Evolutionary conservation across 345 rosid species (phyloP), one percentile per base, ranked within the genome.

Genomic region (Carallia brachiata): DNA sequence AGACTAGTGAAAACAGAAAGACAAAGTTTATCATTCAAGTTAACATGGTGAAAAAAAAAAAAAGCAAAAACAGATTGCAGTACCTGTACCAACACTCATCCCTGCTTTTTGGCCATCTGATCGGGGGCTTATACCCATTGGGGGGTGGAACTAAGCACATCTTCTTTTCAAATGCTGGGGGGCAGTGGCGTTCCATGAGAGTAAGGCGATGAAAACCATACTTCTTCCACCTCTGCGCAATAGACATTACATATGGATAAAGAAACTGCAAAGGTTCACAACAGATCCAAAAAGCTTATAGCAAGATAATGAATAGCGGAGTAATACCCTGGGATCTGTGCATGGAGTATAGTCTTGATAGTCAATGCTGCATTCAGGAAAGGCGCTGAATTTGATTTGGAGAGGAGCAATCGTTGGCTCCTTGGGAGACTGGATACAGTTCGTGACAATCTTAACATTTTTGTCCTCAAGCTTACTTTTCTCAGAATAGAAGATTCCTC

Each of bases 41-140:
- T 40, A 52, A 56, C 28, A 68, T 53, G 36, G 39, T 37, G 53
- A 16, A 70, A 52, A 32, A 40, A 34, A 48, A 16, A 70, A 52
- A 32, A 40, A 34, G 61, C 15, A 44, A n/a, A 32, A 77, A 40
- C 37, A 52, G 34, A 71, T 48, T 69, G 36, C 6, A 57, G 30
- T 90, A 95, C 99, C 97, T 92, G 92, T 92, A 92, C 98, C 99
- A 90, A 87, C 99, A 95, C 68, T 90, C 75, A 64, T 84, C 83
- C 64, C 89, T 84, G 84, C 99, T 92, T 85, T 86, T 90, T 4
- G 99, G 99, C 99, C 99, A 95, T 80, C 74, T 92, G 63, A 95
- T 84, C 0, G 99, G 98, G 23, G 91, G 77, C 80, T 95, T 90
- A 59, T 95, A 95, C 57, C 98, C 99, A 80, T 87, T 86, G n/a